These are phyloP conservation scores for Blastobotrys capitulatus DNA, from an alignment of 1,139 yeast genomes.

Conservation along the genomic window DNA sequence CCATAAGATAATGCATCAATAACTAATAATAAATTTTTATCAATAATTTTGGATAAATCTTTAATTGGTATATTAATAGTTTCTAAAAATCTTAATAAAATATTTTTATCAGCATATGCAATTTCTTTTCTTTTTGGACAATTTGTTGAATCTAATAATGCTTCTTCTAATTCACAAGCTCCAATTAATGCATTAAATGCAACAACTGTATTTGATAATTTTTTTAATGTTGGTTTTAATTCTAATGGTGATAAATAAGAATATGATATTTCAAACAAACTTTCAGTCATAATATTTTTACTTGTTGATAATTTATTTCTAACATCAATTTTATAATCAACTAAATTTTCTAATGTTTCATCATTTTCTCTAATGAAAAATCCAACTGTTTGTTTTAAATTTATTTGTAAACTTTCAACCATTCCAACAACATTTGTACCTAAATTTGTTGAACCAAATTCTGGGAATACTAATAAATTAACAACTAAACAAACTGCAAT, in stretches of 20 bases:
- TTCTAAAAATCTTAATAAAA: conserved; percentile 32
- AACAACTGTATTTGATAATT: conserved; percentile 32
- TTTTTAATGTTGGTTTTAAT: conserved; percentile 35
- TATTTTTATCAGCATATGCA: conserved; percentile 34
- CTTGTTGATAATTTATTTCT: conserved; percentile 35
- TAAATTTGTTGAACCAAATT: conserved; percentile 45
- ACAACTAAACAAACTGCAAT: conserved; percentile 40
- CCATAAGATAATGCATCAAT: conserved; percentile 36
- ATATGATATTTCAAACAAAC: conserved; percentile 44
- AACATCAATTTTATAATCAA: conserved; percentile 27
- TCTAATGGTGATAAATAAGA: conserved; percentile 43
- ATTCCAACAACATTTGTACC: conserved; percentile 41
- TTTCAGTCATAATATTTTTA: conserved; percentile 40
- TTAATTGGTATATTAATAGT: conserved; percentile 34
- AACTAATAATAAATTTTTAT: conserved; percentile 32
- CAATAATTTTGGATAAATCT: conserved; percentile 32
- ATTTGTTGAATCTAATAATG: conserved; percentile 24
- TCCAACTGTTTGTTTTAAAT: conserved; percentile 36
- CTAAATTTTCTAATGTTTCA: conserved; percentile 16
- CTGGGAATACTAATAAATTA: conserved; percentile 43
- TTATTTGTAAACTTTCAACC: conserved; percentile 38
- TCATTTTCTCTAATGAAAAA: conserved; percentile 34
- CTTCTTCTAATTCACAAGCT: conserved; percentile 44
- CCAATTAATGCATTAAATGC: conserved; percentile 41
- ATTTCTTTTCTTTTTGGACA: conserved; percentile 31